Evolutionary conservation across 306 rosid genomes (phyloP).

Genomic region (Sicyos baderoa): DNA sequence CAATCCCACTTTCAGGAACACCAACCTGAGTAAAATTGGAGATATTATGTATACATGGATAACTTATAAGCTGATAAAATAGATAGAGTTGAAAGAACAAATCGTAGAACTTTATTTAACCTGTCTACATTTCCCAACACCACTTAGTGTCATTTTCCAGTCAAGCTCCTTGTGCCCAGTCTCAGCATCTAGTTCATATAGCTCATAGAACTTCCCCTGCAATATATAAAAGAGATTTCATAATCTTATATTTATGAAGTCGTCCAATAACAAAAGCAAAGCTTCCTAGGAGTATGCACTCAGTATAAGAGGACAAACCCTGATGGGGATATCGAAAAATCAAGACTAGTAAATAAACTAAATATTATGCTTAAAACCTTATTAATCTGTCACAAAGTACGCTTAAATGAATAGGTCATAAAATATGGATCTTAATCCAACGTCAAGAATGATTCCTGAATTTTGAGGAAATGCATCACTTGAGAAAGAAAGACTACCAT

Average conservation of each 20-base stretch:
- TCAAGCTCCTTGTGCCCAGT: slow-evolving; percentile 96
- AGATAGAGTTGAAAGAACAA: slow-evolving; percentile 10
- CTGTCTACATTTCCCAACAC: slow-evolving; percentile 98
- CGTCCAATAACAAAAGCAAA: not conserved
- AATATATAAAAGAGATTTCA: slow-evolving; percentile 15
- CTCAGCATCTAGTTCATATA: slow-evolving; percentile 92
- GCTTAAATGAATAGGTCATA: not conserved
- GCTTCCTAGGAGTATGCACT: not conserved
- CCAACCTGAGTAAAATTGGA: slow-evolving; percentile 61
- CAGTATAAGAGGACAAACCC: not conserved
- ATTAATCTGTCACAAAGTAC: too few relatives aligned
- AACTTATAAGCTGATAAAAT: slow-evolving; percentile 13
- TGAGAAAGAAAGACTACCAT: not conserved
- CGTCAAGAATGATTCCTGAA: not conserved
- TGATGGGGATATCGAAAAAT: not conserved
- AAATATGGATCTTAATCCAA: not conserved
- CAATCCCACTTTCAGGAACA: slow-evolving; percentile 95
- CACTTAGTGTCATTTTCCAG: slow-evolving; percentile 94
- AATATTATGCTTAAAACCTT: not conserved
- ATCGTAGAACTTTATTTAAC: slow-evolving; percentile 30
- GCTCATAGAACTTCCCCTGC: slow-evolving; percentile 95
- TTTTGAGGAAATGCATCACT: not conserved
- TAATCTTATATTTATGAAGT: not conserved
- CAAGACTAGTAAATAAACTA: not conserved
- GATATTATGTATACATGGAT: not conserved